Evolutionary conservation across 495 filamentous ascomycete species (phyloP), one percentile per base, ranked within the genome.

Genomic region (Xylaria scruposa): DNA sequence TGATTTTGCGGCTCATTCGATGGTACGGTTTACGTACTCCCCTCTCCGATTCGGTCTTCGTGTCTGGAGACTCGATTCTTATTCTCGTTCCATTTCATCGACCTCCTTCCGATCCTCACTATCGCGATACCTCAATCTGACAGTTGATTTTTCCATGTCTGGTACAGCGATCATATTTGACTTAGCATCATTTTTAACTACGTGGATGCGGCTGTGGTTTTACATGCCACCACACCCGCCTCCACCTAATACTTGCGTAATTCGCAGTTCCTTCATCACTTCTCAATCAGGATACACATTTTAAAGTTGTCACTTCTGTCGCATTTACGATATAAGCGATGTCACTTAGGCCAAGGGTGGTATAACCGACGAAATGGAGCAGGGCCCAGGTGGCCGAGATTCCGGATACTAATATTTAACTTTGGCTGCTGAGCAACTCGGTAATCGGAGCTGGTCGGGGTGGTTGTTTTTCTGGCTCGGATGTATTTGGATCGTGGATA

Each of bases 141-240:
- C 68, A 76, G 73, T 77, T 81, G 79, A 79, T 84, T 84, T 80
- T 86, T 81, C 82, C 82, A 72, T 85, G 84, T 85, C 84, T 84
- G 83, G 85, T 81, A 86, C 85, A 83, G 81, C 83, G 81, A 83
- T 82, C 77, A 75, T 78, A 71, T 60, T 79, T 74, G 71, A 66
- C 72, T 74, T 69, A 77, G 62, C 47, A 67, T 73, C 72, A n/a
- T 66, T 54, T 67, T 46, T 58, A 62, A 36, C 53, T 68, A 42
- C 26, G 63, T 17, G 29, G 59, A 46, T 4, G 51, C 70, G 54
- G 24, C 24, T 26, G 26, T 59, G 49, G 49, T 15, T 17, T 24
- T 67, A 24, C 4, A 42, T 46, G 24, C 3, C 42, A 1, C 29
- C 21, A 44, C 36, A 42, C 62, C 56, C 59, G 40, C 33, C 56